Evolutionary conservation across 768 basidiomycete species (phyloP), one percentile per base, ranked within the genome.

Genomic region (Trametes meyenii): DNA sequence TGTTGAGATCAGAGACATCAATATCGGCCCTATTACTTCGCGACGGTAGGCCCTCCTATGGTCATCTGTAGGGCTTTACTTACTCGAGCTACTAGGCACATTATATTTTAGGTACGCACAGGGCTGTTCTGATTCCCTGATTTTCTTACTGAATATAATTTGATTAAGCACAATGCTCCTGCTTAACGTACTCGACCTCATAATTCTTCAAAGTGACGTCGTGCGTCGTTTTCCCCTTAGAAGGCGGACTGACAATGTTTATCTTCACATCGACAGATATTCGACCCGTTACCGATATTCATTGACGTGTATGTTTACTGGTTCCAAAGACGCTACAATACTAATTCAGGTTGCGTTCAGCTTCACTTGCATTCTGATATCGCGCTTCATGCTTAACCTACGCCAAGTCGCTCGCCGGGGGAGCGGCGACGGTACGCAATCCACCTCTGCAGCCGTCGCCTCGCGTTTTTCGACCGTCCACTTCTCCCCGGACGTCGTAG

Each of bases 381-480:
- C 63, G 13, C 63, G 58, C 13, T 60, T 64, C 49, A 64, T 64
- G 63, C 59, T 64, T 33, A 59, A 60, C 26, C 50, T 64, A 12
- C 63, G 58, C 14, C 17, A 55, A 45, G 49, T 54, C 12, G 59
- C 59, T 10, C 38, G 43, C 4, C 52, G 38, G 38, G 21, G 19
- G 2, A 42, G 35, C 42, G 51, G 35, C n/a, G 45, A 39, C 23
- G 39, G 39, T 19, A 33, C 8, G 17, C 10, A 2, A 13, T 7
- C 36, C 12, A 23, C 59, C 8, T 21, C 52, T 5, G 8, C 21
- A 17, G 43, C 8, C 19, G 42, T 8, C 24, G 17, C 36, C 11
- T 54, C 59, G 8, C 59, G 52, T 7, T 4, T 60, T 52, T 48
- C 59, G 3, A 29, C 59, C 7, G 12, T 54, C 10, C 52, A 45